A percentile compares a stretch with the other conserved stretches of the same genome.
These are phyloP conservation scores for Marasmius oreades DNA, from an alignment of 1,284 basidiomycete genomes.

Conservation along the genomic window DNA sequence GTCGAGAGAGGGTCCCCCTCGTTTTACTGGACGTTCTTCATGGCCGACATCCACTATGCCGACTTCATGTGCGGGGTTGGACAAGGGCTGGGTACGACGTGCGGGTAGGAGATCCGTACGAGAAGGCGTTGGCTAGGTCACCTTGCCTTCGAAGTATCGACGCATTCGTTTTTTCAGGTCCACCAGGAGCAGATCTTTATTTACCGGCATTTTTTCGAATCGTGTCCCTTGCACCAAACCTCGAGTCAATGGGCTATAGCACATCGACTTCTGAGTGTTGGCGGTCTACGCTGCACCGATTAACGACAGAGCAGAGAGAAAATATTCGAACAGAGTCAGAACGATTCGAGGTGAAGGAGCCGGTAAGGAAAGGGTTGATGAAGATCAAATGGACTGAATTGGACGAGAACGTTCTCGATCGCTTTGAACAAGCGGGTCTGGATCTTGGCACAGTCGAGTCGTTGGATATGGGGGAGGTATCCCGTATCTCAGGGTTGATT, in stretches of 20 bases:
- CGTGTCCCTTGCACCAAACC: not conserved
- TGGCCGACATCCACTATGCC: not conserved
- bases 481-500: too few relatives aligned
- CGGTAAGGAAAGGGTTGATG: not conserved
- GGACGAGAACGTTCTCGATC: not conserved
- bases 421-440: too few relatives aligned
- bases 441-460: too few relatives aligned
- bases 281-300: not conserved
- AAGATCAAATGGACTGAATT: not conserved
- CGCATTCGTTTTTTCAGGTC: not conserved
- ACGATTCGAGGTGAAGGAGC: not conserved
- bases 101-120: not conserved
- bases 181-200: not conserved
- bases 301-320: not conserved
- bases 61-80: not conserved
- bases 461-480: too few relatives aligned
- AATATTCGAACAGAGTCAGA: not conserved
- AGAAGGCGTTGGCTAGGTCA: not conserved
- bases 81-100: not conserved
- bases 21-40: not conserved
- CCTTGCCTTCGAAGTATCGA: not conserved
- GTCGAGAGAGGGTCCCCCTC: not conserved
- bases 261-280: not conserved
- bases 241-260: not conserved
- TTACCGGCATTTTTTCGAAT: not conserved